phyloP scores from a whole-genome alignment of 2,329 filamentous ascomycete genomes.

The Lachnellula cervina region DNA sequence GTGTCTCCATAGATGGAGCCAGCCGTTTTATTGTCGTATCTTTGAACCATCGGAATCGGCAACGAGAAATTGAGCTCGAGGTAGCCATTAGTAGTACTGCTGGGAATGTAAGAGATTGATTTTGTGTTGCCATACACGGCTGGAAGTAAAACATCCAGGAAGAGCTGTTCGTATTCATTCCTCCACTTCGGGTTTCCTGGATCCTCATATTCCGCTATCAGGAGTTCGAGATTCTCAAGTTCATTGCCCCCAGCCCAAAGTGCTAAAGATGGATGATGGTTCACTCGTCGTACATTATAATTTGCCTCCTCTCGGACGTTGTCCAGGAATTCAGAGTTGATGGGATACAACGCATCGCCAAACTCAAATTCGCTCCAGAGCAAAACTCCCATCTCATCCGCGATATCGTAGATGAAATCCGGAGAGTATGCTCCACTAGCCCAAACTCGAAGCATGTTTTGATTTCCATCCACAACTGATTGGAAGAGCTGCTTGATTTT shows the following conservation, averaged over 20 bases:
- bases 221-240: constrained; percentile 49
- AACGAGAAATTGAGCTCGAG: constrained; percentile 48
- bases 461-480: constrained; percentile 51
- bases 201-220: constrained; percentile 30
- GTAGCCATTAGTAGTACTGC: constrained; percentile 56
- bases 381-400: constrained; percentile 55
- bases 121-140: constrained; percentile 53
- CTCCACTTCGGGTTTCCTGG: constrained; percentile 23
- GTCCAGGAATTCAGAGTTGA: constrained; percentile 47
- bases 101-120: constrained; percentile 57
- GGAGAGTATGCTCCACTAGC: constrained; percentile 54
- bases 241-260: constrained; percentile 56
- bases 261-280: constrained; percentile 54
- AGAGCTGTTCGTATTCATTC: constrained; percentile 52
- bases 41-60: constrained; percentile 47
- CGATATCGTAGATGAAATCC: constrained; percentile 59
- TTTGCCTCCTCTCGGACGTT: constrained; percentile 51
- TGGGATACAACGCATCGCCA: constrained; percentile 55
- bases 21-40: constrained; percentile 49
- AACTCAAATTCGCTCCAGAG: constrained; percentile 62
- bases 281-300: constrained; percentile 57
- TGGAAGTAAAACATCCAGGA: constrained; percentile 49
- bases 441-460: constrained; percentile 63
- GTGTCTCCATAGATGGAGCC: constrained; percentile 56
- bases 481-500: constrained; percentile 50